Evolutionary conservation across 2,329 filamentous ascomycete genomes (phyloP), one percentile per base, ranked within the genome.

Genomic region (Phyllosticta ampelicida): DNA sequence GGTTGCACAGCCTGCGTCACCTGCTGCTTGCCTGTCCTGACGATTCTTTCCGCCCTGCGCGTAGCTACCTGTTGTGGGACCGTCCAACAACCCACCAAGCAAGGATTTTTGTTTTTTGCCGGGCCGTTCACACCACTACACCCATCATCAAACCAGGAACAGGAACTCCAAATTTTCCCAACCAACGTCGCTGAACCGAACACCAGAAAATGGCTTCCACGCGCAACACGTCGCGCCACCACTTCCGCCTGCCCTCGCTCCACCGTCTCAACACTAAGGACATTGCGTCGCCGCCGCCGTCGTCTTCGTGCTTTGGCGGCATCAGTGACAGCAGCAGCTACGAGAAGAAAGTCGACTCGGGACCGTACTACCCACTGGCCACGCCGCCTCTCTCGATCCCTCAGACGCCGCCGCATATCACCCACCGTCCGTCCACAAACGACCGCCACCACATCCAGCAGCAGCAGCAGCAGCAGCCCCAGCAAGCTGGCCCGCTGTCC

Each of bases 361-460:
- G 26, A 11, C 36, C 23, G 49, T 53, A 57, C 55, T 50, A 53
- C 9, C 51, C 55, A n/a, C 36, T 58, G 21, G 53, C 55, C 29
- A 53, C 55, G 6, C 55, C 55, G 1, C 55, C 55, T 9, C 13
- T 26, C 49, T 11, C 23, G 8, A 26, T 26, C 3, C 36, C 13
- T 3, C n/a, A 44, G 36, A 21, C 49, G 18, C 56, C 70, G 69
- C 64, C 65, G 61, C 56, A 63, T 67, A 19, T n/a, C n/a, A n/a
- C 23, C 23, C 23, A 26, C 8, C 8, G 8, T 26, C 8, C 23
- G 23, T 26, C 20, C 20, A 28, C 51, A 21, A 67, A 64, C 48
- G 66, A 70, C 63, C 26, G 67, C 70, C n/a, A 65, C 62, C 51
- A 48, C 4, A n/a, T n/a, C n/a, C 23, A 26, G 23, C 44, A 48